Base-by-base conservation (phyloP, 73 alveolate species). In the Paramecium sexaurelia region DNA sequence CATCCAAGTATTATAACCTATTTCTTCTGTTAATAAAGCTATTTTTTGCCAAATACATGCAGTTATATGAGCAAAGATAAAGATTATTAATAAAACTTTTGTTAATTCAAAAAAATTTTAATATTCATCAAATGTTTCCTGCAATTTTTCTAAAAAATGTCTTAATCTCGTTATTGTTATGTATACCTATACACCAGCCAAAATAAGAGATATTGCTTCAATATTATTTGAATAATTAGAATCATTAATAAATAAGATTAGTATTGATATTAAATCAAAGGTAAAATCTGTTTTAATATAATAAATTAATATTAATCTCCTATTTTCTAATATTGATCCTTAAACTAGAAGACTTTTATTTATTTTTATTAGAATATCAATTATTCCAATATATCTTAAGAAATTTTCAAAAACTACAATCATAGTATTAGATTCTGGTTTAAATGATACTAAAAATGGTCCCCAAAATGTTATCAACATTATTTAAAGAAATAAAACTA, bases 1-100 rank as follows among this genome's bases (percentile, higher is more conserved):
- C 55, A 71, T 71, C 86, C 86, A 71, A 15, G 86, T 35, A 27
- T 29, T 29, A 13, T 29, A 61, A 10, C 86, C 86, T 1, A 33
- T 22, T 27, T 71, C 55, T 35, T 37, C 56, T 11, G 86, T 71
- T 33, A 35, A 36, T 5, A 27, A 32, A 35, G 86, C 55, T 33
- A 71, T 71, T 8, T 71, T 35, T 20, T 71, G 35, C 86, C 86
- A 71, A 71, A 71, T 71, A n/a, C 86, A 71, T 15, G 57, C 86
- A 4, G 86, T 35, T 1, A 71, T 22, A 37, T 71, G 86, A 71
- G 86, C 86, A 61, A 61, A 61, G 9, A 61, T 61, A 61, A 61
- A 61, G 9, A 61, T 29, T 29, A 61, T 61, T 27, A 61, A 24
- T 13, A 61, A 15, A 9, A 61, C 83, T 26, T 61, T 61, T 0